A percentile compares a stretch with the other conserved stretches of the same genome.
Evolutionary conservation across 345 rosid genomes (phyloP).

Genomic region (Leavenworthia alabamica): DNA sequence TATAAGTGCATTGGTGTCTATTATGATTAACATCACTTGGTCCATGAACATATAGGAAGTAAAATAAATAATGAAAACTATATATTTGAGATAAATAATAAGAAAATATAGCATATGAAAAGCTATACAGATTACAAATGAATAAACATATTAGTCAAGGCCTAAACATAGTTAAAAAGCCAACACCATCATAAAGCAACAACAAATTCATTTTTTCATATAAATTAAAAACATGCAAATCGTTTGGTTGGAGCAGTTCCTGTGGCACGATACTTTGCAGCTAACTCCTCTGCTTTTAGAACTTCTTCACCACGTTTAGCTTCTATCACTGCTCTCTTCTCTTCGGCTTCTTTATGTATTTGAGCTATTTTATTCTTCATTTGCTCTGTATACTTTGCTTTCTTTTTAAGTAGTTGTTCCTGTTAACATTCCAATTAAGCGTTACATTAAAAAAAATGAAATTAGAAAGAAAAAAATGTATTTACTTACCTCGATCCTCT

Average conservation of each 20-base stretch:
- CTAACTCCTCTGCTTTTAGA: conserved; percentile 79
- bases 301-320: conserved; percentile 78
- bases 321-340: conserved; percentile 65
- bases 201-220: background rate
- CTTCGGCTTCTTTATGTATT: conserved; percentile 80
- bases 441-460: background rate
- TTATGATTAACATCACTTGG: background rate
- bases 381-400: conserved; percentile 65
- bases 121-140: background rate
- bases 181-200: background rate
- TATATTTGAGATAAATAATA: background rate
- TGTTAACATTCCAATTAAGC: conserved; percentile 14
- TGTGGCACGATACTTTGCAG: conserved; percentile 74
- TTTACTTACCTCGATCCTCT: conserved; percentile 18
- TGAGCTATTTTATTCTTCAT: conserved; percentile 75
- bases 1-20: background rate
- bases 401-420: conserved; percentile 77
- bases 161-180: background rate
- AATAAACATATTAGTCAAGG: background rate
- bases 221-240: conserved; percentile 22
- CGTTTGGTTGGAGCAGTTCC: conserved; percentile 71
- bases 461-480: background rate
- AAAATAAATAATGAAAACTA: background rate
- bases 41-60: background rate
- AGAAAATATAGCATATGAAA: background rate